phyloP scores from a whole-genome alignment of 2,329 filamentous ascomycete genomes.

The Aspergillus persii region DNA sequence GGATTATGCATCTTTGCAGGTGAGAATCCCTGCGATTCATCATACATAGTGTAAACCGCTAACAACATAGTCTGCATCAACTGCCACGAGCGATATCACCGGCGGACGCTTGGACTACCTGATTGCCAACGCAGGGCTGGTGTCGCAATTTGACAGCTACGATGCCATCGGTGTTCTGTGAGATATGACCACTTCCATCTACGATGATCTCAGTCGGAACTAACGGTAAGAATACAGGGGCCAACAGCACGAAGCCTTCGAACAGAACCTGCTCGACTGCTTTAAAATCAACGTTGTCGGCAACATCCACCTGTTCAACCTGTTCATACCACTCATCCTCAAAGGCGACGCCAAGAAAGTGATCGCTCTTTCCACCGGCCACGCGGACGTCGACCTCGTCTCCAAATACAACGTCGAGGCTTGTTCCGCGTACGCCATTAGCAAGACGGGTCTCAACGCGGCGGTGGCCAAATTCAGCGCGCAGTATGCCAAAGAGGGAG shows the following conservation, averaged over 20 bases:
- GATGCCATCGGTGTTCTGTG: conserved; percentile 41
- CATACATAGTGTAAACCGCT: background rate
- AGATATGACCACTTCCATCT: conserved; percentile 11
- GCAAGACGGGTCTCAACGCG: conserved; percentile 55
- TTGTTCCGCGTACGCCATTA: conserved; percentile 45
- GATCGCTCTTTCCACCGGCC: conserved; percentile 50
- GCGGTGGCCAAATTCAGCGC: conserved; percentile 54
- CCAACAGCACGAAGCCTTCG: conserved; percentile 34
- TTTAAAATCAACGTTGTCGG: conserved; percentile 53
- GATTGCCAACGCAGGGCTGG: conserved; percentile 50
- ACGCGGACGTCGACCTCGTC: conserved; percentile 49
- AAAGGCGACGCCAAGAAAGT: conserved; percentile 55
- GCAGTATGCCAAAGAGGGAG: conserved; percentile 49
- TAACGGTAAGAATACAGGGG: conserved; percentile 19
- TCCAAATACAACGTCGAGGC: conserved; percentile 36
- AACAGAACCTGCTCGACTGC: conserved; percentile 29
- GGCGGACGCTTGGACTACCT: conserved; percentile 50
- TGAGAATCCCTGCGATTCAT: background rate
- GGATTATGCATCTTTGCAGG: conserved; percentile 40
- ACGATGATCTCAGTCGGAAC: background rate
- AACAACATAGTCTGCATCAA: conserved; percentile 11
- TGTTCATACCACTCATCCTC: conserved; percentile 53
- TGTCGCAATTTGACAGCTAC: conserved; percentile 29
- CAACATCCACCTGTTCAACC: conserved; percentile 53
- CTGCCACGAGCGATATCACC: conserved; percentile 31